Conservation (phyloP, 2,329 filamentous ascomycete species). For the Phoma herbarum region DNA sequence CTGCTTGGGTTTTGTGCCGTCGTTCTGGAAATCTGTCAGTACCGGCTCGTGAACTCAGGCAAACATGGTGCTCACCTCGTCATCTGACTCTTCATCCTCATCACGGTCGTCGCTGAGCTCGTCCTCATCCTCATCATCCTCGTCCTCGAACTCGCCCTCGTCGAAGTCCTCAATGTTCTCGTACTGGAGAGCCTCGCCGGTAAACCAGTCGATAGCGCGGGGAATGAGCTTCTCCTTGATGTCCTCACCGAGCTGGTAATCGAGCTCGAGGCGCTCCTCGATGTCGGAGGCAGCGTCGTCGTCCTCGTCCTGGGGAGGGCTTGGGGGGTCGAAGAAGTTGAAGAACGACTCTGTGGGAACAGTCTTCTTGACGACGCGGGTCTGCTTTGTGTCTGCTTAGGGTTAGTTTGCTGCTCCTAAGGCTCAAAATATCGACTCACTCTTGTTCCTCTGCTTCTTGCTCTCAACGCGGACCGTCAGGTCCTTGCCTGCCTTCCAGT, state of each 20-base stretch:
- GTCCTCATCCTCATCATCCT: slow-evolving; percentile 91
- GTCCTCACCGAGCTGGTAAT: slow-evolving; percentile 98
- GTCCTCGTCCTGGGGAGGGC: slow-evolving; percentile 80
- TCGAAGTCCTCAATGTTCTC: slow-evolving; percentile 91
- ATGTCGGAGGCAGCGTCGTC: slow-evolving; percentile 85
- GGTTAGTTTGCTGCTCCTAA: slow-evolving; percentile 24
- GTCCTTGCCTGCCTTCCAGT: slow-evolving; percentile 94
- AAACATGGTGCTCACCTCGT: slow-evolving; percentile 44
- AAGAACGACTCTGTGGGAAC: slow-evolving; percentile 97
- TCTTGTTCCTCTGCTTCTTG: slow-evolving; percentile 99
- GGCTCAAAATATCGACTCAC: slow-evolving; percentile 62
- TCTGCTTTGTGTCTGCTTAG: slow-evolving; percentile 91
- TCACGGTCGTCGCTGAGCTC: slow-evolving; percentile 82
- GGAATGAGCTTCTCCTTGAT: slow-evolving; percentile 99
- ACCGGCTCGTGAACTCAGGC: neutral
- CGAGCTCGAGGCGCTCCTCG: slow-evolving; percentile 95
- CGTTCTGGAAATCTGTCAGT: slow-evolving; percentile 44
- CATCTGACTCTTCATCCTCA: slow-evolving; percentile 68
- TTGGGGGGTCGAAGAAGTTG: slow-evolving; percentile 98
- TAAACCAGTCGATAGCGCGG: slow-evolving; percentile 99
- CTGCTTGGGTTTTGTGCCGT: slow-evolving; percentile 56
- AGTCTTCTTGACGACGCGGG: slow-evolving; percentile 97
- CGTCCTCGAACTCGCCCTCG: slow-evolving; percentile 84
- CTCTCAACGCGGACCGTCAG: slow-evolving; percentile 94
- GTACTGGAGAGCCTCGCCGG: slow-evolving; percentile 94